These are phyloP conservation scores for Aspergillus vadensis DNA, from an alignment of 2,329 filamentous ascomycete genomes.

Conservation along the genomic window DNA sequence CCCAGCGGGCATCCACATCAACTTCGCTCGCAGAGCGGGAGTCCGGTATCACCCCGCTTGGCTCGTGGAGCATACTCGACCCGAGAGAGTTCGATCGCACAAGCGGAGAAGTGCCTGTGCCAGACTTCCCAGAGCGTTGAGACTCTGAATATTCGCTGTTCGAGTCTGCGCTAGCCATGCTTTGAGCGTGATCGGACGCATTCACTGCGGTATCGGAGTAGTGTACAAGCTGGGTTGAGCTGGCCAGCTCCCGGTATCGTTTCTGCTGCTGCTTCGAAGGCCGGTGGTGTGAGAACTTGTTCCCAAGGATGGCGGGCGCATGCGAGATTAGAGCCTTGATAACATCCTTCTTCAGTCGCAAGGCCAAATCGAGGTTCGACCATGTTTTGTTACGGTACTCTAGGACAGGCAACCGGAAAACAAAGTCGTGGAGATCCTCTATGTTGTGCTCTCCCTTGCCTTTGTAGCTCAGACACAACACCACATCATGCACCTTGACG, in stretches of 20 bases:
- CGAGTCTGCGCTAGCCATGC: constrained; percentile 41
- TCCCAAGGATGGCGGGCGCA: constrained; percentile 92
- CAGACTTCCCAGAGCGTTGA: constrained; percentile 39
- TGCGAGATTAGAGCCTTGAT: constrained; percentile 93
- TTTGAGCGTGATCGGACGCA: constrained; percentile 33
- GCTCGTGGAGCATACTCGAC: constrained; percentile 34
- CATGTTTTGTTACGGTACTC: constrained; percentile 99
- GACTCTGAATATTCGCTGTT: constrained; percentile 42
- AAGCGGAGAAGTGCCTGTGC: constrained; percentile 39
- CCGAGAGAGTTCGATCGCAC: constrained; percentile 37
- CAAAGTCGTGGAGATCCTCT: constrained; percentile 95
- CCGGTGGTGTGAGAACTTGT: constrained; percentile 90
- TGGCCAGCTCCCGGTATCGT: constrained; percentile 81
- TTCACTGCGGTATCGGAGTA: constrained; percentile 34
- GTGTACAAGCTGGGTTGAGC: constrained; percentile 67
- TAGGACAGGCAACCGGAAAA: constrained; percentile 90
- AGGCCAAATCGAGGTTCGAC: constrained; percentile 92
- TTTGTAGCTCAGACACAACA: constrained; percentile 94
- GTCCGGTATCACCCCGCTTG: constrained; percentile 30
- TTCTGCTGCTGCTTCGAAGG: constrained; percentile 77
- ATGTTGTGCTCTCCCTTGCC: constrained; percentile 93
- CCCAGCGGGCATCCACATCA: constrained; percentile 42
- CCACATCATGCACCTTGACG: constrained; percentile 91
- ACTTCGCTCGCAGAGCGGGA: constrained; percentile 39
- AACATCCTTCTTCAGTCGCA: constrained; percentile 91